Base-by-base conservation (phyloP, 768 basidiomycete genomes). In the Panaeolus cyanescens region DNA sequence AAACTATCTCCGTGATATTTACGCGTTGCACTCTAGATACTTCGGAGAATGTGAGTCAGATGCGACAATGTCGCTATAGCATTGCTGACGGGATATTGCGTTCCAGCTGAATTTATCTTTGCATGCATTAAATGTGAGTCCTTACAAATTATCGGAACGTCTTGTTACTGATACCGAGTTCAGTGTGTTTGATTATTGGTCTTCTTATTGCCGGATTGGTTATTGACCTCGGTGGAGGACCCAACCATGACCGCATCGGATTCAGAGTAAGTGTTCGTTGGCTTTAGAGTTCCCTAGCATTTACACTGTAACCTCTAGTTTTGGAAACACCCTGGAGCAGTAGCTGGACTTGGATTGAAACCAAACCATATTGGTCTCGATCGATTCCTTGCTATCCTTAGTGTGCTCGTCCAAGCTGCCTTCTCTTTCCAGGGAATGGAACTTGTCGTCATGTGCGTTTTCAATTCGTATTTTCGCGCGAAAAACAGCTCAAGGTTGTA, bases 361-460 rank as follows among this genome's bases (percentile, higher is more conserved):
- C 67, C 67, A 12, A 72, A 75, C 39, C 63, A 70, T 42, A 62
- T 82, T 40, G 80, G 83, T 55, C 76, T 79, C 5, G 80, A 83
- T 65, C 76, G 79, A 12, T 83, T 83, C 70, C 72, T 83, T 10
- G 82, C 75, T 0, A 75, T 80, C 42, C 64, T 83, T 20, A 73
- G 71, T 61, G 79, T 80, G 31, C 62, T 83, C n/a, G 76, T 83
- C 22, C 79, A 83, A 65, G 82, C 83, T 13, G 86, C 85, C 1
- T 95, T 91, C 80, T 91, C 91, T 5, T 89, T 87, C 77, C 85
- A 90, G 67, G 90, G 87, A 36, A 85, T 92, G 79, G 91, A 93
- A 68, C 74, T 90, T 39, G 86, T 92, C 36, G 85, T 86, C 28
- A 83, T 90, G 87, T 86, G 64, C 62, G 80, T 69, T 15, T 34